Evolutionary conservation across 805 yeast species (phyloP).

Genomic region (Pichia paraexigua): DNA sequence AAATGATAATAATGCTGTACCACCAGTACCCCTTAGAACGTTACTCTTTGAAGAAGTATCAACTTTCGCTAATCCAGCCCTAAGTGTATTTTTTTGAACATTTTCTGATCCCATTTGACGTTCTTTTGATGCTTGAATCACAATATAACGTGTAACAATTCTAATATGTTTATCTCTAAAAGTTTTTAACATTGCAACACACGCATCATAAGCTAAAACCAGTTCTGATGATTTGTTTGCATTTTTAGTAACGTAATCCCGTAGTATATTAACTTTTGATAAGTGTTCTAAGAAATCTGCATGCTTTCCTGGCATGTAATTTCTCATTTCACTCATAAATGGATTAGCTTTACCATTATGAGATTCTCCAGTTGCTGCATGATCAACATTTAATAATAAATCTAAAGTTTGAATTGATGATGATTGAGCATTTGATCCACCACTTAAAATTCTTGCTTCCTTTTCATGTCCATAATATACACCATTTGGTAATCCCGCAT

Average conservation of each 20-base stretch:
- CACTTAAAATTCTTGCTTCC: conserved; percentile 53
- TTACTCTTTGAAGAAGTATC: conserved; percentile 31
- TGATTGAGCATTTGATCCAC: conserved; percentile 93
- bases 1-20: conserved; percentile 85
- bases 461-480: conserved; percentile 65
- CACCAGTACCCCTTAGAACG: conserved; percentile 83
- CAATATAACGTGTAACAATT: conserved; percentile 79
- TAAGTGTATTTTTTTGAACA: conserved; percentile 38
- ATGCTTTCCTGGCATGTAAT: conserved; percentile 86
- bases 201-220: conserved; percentile 73
- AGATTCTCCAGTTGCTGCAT: conserved; percentile 58
- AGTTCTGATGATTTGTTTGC: conserved; percentile 44
- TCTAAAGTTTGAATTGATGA: conserved; percentile 85
- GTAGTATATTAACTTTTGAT: conserved; percentile 47
- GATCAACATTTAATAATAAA: conserved; percentile 65
- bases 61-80: conserved; percentile 58
- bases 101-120: conserved; percentile 40
- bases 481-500: conserved; percentile 72
- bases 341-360: conserved; percentile 21
- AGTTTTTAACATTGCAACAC: conserved; percentile 78
- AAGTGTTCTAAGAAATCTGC: conserved; percentile 62
- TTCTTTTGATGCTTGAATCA: conserved; percentile 64
- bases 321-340: conserved; percentile 77
- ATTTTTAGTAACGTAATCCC: conserved; percentile 49
- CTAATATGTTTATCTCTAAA: conserved; percentile 93